Conservation (phyloP, 2,329 filamentous ascomycete genomes). For the Diaporthe capsici region DNA sequence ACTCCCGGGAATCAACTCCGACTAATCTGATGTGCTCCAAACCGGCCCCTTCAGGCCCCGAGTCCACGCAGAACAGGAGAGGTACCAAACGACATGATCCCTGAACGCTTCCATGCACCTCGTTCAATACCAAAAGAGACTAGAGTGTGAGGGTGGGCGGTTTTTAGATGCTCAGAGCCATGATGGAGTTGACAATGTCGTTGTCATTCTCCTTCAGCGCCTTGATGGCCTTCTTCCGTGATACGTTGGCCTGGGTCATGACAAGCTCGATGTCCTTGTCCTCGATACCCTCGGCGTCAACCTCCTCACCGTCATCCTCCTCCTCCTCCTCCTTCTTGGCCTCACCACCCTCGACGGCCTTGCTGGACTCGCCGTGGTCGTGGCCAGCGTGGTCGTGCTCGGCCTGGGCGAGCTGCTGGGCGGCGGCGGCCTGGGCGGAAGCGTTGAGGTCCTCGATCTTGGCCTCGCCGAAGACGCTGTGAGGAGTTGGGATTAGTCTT, state of each 20-base stretch:
- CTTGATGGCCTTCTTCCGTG: slow-evolving; percentile 98
- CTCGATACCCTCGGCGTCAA: slow-evolving; percentile 94
- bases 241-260: slow-evolving; percentile 97
- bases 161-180: slow-evolving; percentile 88
- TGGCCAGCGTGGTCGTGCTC: slow-evolving; percentile 77
- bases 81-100: slow-evolving; percentile 35
- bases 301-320: slow-evolving; percentile 95
- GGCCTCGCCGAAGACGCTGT: slow-evolving; percentile 98
- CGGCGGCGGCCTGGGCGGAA: slow-evolving; percentile 94
- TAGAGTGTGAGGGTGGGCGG: background rate
- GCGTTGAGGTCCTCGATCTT: slow-evolving; percentile 99
- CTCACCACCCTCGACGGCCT: slow-evolving; percentile 69
- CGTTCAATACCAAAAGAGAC: slow-evolving; percentile 1
- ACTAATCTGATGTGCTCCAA: slow-evolving; percentile 36
- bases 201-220: slow-evolving; percentile 99
- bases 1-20: slow-evolving; percentile 28
- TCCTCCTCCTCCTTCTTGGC: slow-evolving; percentile 84
- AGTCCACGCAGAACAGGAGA: slow-evolving; percentile 32
- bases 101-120: slow-evolving; percentile 20
- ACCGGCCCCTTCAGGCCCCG: slow-evolving; percentile 20
- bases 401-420: slow-evolving; percentile 91
- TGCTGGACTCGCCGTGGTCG: slow-evolving; percentile 80
- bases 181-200: slow-evolving; percentile 99
- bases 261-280: slow-evolving; percentile 99
- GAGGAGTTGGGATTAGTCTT: slow-evolving; percentile 41